Percentiles rank a stretch among this genome's conserved stretches.
These are phyloP conservation scores for Rhipidocladum racemiflorum DNA, from an alignment of 176 grass and related monocot species.

Conservation along the genomic window DNA sequence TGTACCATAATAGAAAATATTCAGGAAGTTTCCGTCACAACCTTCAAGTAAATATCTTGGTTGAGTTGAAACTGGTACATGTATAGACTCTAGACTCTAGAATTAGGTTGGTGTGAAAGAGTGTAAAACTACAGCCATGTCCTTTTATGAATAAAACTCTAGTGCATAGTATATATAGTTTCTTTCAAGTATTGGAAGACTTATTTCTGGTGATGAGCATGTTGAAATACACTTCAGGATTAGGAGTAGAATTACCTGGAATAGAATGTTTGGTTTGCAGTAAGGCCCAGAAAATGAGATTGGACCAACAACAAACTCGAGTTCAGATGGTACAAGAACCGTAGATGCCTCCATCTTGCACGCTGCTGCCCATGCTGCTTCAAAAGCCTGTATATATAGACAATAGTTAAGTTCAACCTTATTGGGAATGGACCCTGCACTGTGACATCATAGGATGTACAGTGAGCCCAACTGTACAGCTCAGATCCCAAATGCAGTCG, in stretches of 20 bases:
- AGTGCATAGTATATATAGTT: not conserved
- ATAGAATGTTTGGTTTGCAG: slow-evolving; percentile 80
- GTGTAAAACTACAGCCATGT: not conserved
- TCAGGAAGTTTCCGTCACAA: not conserved
- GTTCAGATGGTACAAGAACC: slow-evolving; percentile 64
- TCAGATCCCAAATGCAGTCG: not conserved
- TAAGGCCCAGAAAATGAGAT: slow-evolving; percentile 91
- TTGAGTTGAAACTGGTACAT: not conserved
- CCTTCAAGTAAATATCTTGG: not conserved
- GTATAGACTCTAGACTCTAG: not conserved
- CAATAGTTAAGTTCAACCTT: slow-evolving; percentile 13
- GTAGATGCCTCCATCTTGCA: slow-evolving; percentile 86
- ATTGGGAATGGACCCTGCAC: not conserved
- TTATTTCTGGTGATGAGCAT: not conserved
- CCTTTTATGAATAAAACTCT: not conserved
- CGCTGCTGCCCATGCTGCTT: slow-evolving; percentile 77
- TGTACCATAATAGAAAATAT: not conserved
- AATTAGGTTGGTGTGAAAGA: not conserved
- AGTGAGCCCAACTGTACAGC: not conserved
- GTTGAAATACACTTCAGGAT: not conserved
- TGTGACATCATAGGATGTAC: not conserved
- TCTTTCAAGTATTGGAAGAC: not conserved
- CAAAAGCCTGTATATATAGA: slow-evolving; percentile 58
- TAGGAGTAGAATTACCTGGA: slow-evolving; percentile 60
- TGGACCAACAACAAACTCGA: slow-evolving; percentile 68